Conservation (phyloP, 257 asterid species). For the Rhazya stricta region DNA sequence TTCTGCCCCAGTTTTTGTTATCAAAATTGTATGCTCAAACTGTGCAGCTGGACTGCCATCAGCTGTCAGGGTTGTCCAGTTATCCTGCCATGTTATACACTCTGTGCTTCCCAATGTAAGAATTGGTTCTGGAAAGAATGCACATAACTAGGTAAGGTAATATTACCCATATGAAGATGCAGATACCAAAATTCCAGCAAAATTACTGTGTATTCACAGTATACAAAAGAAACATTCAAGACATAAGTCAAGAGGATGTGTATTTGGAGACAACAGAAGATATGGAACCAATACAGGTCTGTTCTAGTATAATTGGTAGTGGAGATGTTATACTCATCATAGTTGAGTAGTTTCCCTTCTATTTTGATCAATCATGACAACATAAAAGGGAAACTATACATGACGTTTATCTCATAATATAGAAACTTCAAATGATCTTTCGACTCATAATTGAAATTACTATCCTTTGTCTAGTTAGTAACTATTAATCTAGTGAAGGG, state of each 20-base stretch:
- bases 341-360: neutral
- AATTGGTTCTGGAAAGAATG: constrained; percentile 62
- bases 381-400: neutral
- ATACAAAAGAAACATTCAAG: neutral
- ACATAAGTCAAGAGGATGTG: neutral
- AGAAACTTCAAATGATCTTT: neutral
- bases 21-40: constrained; percentile 90
- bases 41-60: constrained; percentile 98
- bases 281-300: neutral
- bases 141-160: neutral
- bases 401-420: neutral
- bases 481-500: neutral
- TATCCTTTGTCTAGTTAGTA: neutral
- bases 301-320: neutral
- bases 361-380: neutral
- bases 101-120: constrained; percentile 80
- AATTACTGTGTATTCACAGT: neutral
- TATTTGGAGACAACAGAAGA: neutral
- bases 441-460: neutral
- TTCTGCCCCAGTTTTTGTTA: constrained; percentile 86
- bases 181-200: neutral
- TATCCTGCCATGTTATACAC: constrained; percentile 92
- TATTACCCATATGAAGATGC: neutral
- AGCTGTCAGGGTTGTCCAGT: constrained; percentile 94
- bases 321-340: neutral